phyloP scores from a whole-genome alignment of 192 early-diverging fungal species.

The Powellomyces hirtus region DNA sequence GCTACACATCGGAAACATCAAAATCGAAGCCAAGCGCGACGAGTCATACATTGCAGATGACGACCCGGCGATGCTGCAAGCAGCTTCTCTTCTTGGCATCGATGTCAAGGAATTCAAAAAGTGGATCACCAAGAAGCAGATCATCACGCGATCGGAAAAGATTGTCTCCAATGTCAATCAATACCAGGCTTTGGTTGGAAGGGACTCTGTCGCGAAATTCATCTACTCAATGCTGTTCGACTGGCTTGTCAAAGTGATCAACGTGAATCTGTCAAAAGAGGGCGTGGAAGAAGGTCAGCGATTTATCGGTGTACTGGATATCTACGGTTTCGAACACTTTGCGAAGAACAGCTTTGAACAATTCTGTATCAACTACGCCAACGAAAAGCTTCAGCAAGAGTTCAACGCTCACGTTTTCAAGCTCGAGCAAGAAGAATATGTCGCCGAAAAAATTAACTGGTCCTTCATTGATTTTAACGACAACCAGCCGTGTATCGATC shows the following conservation, averaged over 20 bases:
- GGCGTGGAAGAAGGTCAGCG: conserved; percentile 47
- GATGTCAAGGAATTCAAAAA: conserved; percentile 80
- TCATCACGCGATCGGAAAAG: conserved; percentile 86
- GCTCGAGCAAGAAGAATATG: conserved; percentile 97
- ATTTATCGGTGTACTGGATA: conserved; percentile 99
- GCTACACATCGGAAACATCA: conserved; percentile 94
- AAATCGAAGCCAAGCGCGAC: conserved; percentile 68
- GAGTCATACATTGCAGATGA: conserved; percentile 73
- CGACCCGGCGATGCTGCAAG: conserved; percentile 69
- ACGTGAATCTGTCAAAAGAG: conserved; percentile 64
- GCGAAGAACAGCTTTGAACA: conserved; percentile 99
- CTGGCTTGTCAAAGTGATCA: conserved; percentile 91
- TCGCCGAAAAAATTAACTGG: conserved; percentile 95
- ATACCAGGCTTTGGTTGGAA: conserved; percentile 71
- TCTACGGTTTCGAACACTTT: conserved; percentile 99
- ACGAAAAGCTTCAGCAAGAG: conserved; percentile 98
- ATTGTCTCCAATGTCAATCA: conserved; percentile 77
- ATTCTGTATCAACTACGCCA: conserved; percentile 92
- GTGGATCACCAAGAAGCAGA: conserved; percentile 94
- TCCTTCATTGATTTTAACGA: conserved; percentile 98
- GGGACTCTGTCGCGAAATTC: conserved; percentile 96
- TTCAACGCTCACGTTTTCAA: conserved; percentile 99
- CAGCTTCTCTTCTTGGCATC: conserved; percentile 75
- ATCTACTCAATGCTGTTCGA: conserved; percentile 95
- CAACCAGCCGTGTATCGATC: conserved; percentile 97